Evolutionary conservation across 2,329 filamentous ascomycete species (phyloP).

Genomic region (Nannizzia gypsea): DNA sequence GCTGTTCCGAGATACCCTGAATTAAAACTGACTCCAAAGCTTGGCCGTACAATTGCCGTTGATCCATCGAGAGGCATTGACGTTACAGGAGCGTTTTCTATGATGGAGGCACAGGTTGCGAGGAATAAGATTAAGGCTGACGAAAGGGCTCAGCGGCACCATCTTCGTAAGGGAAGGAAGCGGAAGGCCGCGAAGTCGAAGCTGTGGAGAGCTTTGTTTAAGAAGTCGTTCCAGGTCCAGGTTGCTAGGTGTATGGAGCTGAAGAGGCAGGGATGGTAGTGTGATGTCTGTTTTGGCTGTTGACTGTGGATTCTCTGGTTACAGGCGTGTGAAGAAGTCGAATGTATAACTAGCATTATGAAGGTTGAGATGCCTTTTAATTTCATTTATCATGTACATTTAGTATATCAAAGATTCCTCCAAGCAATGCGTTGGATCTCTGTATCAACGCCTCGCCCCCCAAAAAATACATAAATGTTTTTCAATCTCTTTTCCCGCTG

Average conservation of each 20-base stretch:
- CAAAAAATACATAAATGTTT: not conserved
- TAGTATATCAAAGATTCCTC: not conserved
- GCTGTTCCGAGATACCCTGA: constrained; percentile 2
- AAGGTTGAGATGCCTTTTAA: not conserved
- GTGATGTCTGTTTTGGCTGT: not conserved
- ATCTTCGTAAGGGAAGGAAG: constrained; percentile 32
- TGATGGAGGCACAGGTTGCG: constrained; percentile 18
- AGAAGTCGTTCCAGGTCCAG: constrained; percentile 33
- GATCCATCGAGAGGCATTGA: constrained; percentile 15
- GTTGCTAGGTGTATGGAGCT: constrained; percentile 33
- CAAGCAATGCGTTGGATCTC: not conserved
- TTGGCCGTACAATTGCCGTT: constrained; percentile 18
- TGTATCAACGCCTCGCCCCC: not conserved
- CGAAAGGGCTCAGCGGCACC: constrained; percentile 27
- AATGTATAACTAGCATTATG: not conserved
- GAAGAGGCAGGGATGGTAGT: constrained; percentile 37
- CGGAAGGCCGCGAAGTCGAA: constrained; percentile 29
- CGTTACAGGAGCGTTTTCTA: constrained; percentile 16
- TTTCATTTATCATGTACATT: not conserved
- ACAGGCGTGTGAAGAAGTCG: not conserved
- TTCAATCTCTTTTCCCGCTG: constrained; percentile 34
- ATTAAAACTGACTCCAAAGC: constrained; percentile 18
- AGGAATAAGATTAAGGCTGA: constrained; percentile 27
- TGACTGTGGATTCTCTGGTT: not conserved
- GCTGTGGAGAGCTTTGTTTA: constrained; percentile 36